These are phyloP conservation scores for Aphanocladium album DNA, from an alignment of 2,329 filamentous ascomycete species.

Conservation along the genomic window DNA sequence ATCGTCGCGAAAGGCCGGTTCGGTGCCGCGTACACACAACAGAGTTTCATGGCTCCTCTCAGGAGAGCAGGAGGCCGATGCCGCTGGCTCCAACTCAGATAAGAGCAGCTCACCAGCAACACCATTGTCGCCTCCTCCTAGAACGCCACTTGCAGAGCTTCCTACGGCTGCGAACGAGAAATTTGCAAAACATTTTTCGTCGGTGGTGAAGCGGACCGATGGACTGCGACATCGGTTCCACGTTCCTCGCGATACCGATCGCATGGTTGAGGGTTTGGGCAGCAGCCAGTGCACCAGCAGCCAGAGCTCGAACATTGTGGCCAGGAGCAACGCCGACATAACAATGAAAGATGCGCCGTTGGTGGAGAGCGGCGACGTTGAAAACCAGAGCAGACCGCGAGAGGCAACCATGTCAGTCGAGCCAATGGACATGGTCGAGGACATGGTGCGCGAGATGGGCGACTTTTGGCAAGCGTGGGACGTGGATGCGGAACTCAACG, in stretches of 20 bases:
- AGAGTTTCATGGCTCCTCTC: slow-evolving; percentile 34
- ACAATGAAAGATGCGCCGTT: slow-evolving; percentile 4
- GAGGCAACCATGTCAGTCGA: slow-evolving; percentile 21
- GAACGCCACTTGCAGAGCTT: slow-evolving; percentile 28
- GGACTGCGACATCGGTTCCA: slow-evolving; percentile 26
- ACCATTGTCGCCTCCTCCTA: slow-evolving; percentile 41
- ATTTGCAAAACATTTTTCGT: slow-evolving; percentile 45
- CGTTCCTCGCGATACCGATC: slow-evolving; percentile 20
- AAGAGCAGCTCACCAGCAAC: not conserved
- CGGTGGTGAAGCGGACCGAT: slow-evolving; percentile 33
- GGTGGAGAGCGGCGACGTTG: not conserved
- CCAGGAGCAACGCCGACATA: not conserved
- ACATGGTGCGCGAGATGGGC: slow-evolving; percentile 32
- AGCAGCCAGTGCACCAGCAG: not conserved
- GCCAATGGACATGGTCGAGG: slow-evolving; percentile 31
- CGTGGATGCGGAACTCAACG: slow-evolving; percentile 31
- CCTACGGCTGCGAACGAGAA: slow-evolving; percentile 30
- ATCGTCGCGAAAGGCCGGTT: slow-evolving; percentile 31
- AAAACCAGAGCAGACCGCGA: not conserved
- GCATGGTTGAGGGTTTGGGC: slow-evolving; percentile 19
- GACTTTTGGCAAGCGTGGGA: slow-evolving; percentile 31
- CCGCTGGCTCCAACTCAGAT: not conserved
- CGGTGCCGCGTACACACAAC: slow-evolving; percentile 20
- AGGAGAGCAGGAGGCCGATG: slow-evolving; percentile 19
- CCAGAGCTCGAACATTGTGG: not conserved